Percentiles rank a stretch among this genome's conserved stretches.
These are phyloP conservation scores for Macadamia tetraphylla DNA, from an alignment of 164 flowering plant genomes.

Conservation along the genomic window DNA sequence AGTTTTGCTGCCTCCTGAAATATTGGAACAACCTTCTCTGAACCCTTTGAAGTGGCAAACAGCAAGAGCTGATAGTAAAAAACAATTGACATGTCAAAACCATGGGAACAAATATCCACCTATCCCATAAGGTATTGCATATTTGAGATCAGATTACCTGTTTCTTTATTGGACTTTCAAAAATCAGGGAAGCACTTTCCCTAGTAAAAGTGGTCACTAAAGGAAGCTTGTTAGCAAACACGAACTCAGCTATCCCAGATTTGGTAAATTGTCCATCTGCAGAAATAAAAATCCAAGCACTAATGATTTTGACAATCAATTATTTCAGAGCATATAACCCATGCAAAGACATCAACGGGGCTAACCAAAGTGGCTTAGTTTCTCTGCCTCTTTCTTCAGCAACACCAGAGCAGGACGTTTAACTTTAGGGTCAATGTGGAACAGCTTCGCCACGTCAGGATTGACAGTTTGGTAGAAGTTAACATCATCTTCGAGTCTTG, in stretches of 20 bases:
- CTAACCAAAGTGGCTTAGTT: slow-evolving; percentile 69
- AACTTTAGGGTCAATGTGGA: slow-evolving; percentile 60
- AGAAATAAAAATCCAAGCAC: slow-evolving; percentile 10
- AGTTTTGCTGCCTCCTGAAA: slow-evolving; percentile 76
- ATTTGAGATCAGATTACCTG: slow-evolving; percentile 44
- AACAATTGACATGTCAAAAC: slow-evolving; percentile 11
- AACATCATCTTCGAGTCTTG: slow-evolving; percentile 84
- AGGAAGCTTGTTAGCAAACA: slow-evolving; percentile 82
- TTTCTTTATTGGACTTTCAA: slow-evolving; percentile 79
- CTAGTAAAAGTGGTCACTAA: slow-evolving; percentile 70
- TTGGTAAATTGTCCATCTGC: slow-evolving; percentile 76
- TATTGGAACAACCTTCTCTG: slow-evolving; percentile 52
- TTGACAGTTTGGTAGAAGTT: slow-evolving; percentile 81
- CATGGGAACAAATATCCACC: background rate
- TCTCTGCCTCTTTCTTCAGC: slow-evolving; percentile 87
- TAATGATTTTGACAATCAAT: background rate
- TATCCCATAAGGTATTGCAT: background rate
- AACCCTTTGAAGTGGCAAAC: slow-evolving; percentile 62
- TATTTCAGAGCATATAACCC: background rate
- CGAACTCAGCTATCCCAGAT: slow-evolving; percentile 68
- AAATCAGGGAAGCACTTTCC: slow-evolving; percentile 76
- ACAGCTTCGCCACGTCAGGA: slow-evolving; percentile 81
- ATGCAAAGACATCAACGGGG: slow-evolving; percentile 10
- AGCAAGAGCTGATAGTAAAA: slow-evolving; percentile 54
- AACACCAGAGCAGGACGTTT: slow-evolving; percentile 81